Evolutionary conservation across 2,329 filamentous ascomycete species (phyloP).

Genomic region (Colletotrichum eleusines): DNA sequence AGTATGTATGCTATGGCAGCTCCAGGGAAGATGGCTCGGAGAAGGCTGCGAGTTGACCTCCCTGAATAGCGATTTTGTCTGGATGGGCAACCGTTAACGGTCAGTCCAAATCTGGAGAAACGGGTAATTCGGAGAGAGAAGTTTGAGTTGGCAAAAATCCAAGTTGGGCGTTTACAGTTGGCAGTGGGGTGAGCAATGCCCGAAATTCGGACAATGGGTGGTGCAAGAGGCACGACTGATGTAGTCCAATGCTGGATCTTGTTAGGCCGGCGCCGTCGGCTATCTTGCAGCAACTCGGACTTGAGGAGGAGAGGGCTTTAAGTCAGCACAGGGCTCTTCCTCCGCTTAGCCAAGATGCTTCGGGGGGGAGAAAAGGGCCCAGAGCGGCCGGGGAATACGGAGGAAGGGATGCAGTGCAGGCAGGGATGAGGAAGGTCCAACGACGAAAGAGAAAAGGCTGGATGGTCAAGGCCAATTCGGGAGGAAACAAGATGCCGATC

Average conservation of each 20-base stretch:
- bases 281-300: slow-evolving; percentile 30
- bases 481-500: not conserved
- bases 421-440: slow-evolving; percentile 7
- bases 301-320: not conserved
- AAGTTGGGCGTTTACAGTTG: not conserved
- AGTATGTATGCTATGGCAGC: slow-evolving; percentile 6
- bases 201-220: slow-evolving; percentile 6
- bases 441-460: not conserved
- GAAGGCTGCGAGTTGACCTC: not conserved
- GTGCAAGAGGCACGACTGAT: slow-evolving; percentile 17
- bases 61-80: slow-evolving; percentile 14
- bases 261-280: slow-evolving; percentile 4
- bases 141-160: not conserved
- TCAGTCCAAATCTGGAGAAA: not conserved
- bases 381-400: not conserved
- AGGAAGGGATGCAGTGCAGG: slow-evolving; percentile 3
- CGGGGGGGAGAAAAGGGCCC: slow-evolving; percentile 2
- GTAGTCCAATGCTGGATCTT: slow-evolving; percentile 9
- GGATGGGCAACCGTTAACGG: not conserved
- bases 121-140: not conserved
- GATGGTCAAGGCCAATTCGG: not conserved
- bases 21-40: slow-evolving; percentile 5
- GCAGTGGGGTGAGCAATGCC: slow-evolving; percentile 1
- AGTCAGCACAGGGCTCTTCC: slow-evolving; percentile 25
- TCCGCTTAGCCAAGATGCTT: slow-evolving; percentile 11